These are phyloP conservation scores for Fomitopsis betulina DNA, from an alignment of 1,284 basidiomycete species.

Conservation along the genomic window DNA sequence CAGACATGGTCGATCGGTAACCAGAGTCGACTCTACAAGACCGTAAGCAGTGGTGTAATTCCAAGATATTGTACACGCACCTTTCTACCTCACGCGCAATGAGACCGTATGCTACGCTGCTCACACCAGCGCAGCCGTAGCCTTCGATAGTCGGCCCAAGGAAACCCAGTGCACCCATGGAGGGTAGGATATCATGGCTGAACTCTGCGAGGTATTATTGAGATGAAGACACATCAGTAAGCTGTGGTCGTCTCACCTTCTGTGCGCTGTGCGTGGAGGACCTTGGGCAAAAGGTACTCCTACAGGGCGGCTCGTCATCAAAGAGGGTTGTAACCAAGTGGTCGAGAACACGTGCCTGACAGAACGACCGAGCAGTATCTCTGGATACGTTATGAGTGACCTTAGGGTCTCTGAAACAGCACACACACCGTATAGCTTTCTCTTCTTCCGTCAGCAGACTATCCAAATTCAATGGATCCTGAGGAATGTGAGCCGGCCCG, in stretches of 20 bases:
- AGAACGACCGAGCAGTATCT: conserved; percentile 82
- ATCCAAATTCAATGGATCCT: conserved; percentile 79
- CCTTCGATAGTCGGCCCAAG: conserved; percentile 91
- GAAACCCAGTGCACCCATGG: conserved; percentile 92
- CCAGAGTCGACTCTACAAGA: conserved; percentile 83
- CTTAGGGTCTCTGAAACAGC: background rate
- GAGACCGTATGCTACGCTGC: conserved; percentile 89
- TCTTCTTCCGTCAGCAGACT: conserved; percentile 88
- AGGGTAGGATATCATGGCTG: conserved; percentile 72
- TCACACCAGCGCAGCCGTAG: conserved; percentile 94
- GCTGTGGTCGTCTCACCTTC: conserved; percentile 51
- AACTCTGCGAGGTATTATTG: conserved; percentile 55
- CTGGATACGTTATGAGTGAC: conserved; percentile 32
- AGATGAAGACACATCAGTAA: background rate
- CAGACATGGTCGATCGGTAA: conserved; percentile 93
- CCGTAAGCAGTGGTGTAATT: background rate
- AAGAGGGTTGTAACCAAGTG: background rate
- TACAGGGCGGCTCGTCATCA: conserved; percentile 27
- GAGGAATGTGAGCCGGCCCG: background rate
- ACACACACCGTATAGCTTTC: conserved; percentile 74
- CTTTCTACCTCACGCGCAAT: conserved; percentile 93
- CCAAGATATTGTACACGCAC: conserved; percentile 32
- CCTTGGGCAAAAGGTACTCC: conserved; percentile 81
- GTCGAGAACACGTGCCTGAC: conserved; percentile 51
- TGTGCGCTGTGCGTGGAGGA: conserved; percentile 83